Percentiles rank a stretch among this genome's conserved stretches.
These are phyloP conservation scores for Beverwykella pulmonaria DNA, from an alignment of 495 filamentous ascomycete genomes.

Conservation along the genomic window DNA sequence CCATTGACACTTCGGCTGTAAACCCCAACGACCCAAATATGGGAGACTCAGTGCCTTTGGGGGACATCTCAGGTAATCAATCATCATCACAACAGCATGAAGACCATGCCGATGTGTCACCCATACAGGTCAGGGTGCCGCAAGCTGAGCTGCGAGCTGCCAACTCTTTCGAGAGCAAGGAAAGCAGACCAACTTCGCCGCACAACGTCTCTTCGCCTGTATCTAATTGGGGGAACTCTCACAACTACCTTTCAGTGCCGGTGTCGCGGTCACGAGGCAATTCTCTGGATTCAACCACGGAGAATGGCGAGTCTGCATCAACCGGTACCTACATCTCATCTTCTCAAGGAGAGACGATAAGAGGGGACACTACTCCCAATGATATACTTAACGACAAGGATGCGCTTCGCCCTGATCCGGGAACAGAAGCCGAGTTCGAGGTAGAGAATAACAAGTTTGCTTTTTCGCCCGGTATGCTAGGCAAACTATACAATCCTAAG, in stretches of 20 bases:
- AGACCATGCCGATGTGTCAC: conserved; percentile 13
- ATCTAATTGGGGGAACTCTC: conserved; percentile 55
- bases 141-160: conserved; percentile 62
- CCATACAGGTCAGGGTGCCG: conserved; percentile 35
- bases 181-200: conserved; percentile 82
- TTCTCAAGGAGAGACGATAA: conserved; percentile 48
- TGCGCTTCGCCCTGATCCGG: conserved; percentile 68
- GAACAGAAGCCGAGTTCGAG: conserved; percentile 70
- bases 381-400: conserved; percentile 56
- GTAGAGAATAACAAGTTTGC: conserved; percentile 79
- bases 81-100: conserved; percentile 22
- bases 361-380: conserved; percentile 27
- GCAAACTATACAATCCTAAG: conserved; percentile 81
- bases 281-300: conserved; percentile 61
- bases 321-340: conserved; percentile 50
- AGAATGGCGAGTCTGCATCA: conserved; percentile 55
- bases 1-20: conserved; percentile 42
- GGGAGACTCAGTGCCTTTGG: conserved; percentile 28
- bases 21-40: conserved; percentile 31
- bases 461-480: conserved; percentile 78
- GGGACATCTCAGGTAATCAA: conserved; percentile 20
- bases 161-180: conserved; percentile 71
- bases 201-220: conserved; percentile 81
- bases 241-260: conserved; percentile 66
- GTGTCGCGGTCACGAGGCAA: conserved; percentile 63